Percentiles rank a stretch among this genome's conserved stretches.
Conservation (phyloP, 768 basidiomycete genomes). For the Kwoniella dejecticola region DNA sequence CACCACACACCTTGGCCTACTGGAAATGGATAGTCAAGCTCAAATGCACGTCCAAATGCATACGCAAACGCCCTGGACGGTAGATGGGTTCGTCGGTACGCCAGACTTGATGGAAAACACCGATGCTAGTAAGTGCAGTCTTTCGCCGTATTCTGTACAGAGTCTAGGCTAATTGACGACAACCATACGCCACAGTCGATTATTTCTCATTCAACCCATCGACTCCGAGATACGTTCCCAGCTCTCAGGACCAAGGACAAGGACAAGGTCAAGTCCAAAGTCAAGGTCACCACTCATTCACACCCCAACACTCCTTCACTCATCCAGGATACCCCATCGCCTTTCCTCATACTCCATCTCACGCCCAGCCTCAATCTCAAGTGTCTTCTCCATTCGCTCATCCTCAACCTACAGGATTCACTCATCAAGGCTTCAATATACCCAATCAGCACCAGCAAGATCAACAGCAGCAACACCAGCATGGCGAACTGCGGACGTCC, state of each 20-base stretch:
- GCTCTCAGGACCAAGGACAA: too few relatives aligned
- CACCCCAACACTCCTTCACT: background rate
- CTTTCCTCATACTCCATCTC: too few relatives aligned
- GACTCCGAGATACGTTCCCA: conserved; percentile 31
- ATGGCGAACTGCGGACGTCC: background rate
- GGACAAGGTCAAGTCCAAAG: too few relatives aligned
- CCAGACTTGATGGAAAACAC: conserved; percentile 8
- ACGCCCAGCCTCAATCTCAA: too few relatives aligned
- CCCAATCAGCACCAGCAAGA: background rate
- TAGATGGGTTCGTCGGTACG: conserved; percentile 9
- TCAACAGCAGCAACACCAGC: background rate
- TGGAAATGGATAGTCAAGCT: conserved; percentile 11
- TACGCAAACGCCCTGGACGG: conserved; percentile 8
- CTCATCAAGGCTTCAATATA: background rate
- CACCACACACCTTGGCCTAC: background rate
- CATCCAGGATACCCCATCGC: conserved; percentile 1
- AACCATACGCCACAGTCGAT: conserved; percentile 15
- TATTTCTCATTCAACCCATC: conserved; percentile 41
- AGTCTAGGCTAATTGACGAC: background rate
- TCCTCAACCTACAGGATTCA: background rate
- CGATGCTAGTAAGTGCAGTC: conserved; percentile 6
- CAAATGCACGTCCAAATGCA: too few relatives aligned
- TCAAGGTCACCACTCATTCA: background rate
- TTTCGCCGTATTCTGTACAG: background rate
- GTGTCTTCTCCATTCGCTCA: background rate